Evolutionary conservation across 2,329 filamentous ascomycete species (phyloP), one percentile per base, ranked within the genome.

Genomic region (Myriosclerotinia curreyana): DNA sequence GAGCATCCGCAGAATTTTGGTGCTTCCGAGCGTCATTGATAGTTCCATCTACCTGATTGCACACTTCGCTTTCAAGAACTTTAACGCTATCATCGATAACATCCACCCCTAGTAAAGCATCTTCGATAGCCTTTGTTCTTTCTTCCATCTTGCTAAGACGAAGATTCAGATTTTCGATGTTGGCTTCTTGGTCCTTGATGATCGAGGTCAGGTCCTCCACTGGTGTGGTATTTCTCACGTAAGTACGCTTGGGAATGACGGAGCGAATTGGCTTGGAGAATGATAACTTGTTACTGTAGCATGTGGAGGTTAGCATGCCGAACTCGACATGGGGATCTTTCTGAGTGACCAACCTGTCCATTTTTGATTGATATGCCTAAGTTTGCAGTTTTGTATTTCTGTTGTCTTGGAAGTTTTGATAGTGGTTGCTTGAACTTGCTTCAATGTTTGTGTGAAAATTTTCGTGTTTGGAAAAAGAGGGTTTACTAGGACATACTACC

Each of bases 401-500:
- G 8, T 2, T 42, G 0, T 4, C 12, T 42, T 12, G 9, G 31
- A 20, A n/a, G 20, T 1, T n/a, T 12, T 55, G 38, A 20, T 31
- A 2, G 1, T 14, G 28, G 5, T 31, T 31, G 4, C 28, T 20
- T 11, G 28, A 1, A 5, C n/a, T n/a, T 46, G n/a, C 12, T 46
- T 36, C 6, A 15, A 22, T 2, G 1, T 25, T 48, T 25, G 31
- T 12, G 4, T 25, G 14, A 1, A 25, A 12, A 20, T 1, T 0
- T 15, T 48, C 36, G 5, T 9, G 3, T 40, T 3, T 25, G 5
- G 14, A 17, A 46, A 15, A 9, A 22, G 14, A 22, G 22, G 6
- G 17, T 22, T 3, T 5, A 9, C n/a, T 20, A n/a, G 2, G 8
- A 20, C 1, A 36, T 1, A 20, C 28, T 5, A 0, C 4, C 12